Percentiles rank a stretch among this genome's conserved stretches.
Conservation (phyloP, 345 rosid genomes). For the Eucalyptus grandis region DNA sequence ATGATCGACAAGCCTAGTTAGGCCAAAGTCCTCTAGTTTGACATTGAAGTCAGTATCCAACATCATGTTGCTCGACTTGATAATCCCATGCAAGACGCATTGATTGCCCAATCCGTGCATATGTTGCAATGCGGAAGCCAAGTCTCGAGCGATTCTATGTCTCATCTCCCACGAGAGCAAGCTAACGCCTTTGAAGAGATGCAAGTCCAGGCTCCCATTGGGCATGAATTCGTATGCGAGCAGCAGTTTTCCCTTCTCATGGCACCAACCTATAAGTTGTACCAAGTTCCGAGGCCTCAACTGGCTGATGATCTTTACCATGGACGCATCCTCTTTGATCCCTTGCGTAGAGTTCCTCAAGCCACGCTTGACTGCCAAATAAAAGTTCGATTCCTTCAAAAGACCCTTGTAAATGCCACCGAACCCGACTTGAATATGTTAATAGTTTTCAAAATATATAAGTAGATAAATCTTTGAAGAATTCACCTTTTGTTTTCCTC, state of each 20-base stretch:
- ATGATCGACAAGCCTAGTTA: slow-evolving; percentile 20
- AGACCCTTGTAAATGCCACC: slow-evolving; percentile 10
- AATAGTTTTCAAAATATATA: background rate
- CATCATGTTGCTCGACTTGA: slow-evolving; percentile 14
- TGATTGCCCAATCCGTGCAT: slow-evolving; percentile 6
- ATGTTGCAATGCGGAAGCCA: slow-evolving; percentile 12
- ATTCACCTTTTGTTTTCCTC: too few species aligned
- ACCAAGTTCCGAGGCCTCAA: slow-evolving; percentile 14
- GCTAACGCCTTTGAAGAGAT: background rate
- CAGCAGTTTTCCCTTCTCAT: background rate
- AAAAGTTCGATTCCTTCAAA: background rate
- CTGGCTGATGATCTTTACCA: slow-evolving; percentile 13
- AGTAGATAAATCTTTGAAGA: too few species aligned
- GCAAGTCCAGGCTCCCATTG: slow-evolving; percentile 1
- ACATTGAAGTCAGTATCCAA: slow-evolving; percentile 8
- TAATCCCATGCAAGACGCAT: slow-evolving; percentile 12
- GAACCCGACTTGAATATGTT: background rate
- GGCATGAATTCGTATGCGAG: slow-evolving; percentile 7
- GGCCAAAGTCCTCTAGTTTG: slow-evolving; percentile 21
- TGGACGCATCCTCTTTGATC: slow-evolving; percentile 1
- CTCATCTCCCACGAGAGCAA: slow-evolving; percentile 6
- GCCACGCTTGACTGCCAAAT: slow-evolving; percentile 8
- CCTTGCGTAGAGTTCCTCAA: slow-evolving; percentile 2
- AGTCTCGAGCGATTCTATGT: slow-evolving; percentile 1
- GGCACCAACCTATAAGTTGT: slow-evolving; percentile 19